A percentile compares a stretch with the other conserved stretches of the same genome.
phyloP scores from a whole-genome alignment of 768 basidiomycete genomes.

The Mycena crocata region DNA sequence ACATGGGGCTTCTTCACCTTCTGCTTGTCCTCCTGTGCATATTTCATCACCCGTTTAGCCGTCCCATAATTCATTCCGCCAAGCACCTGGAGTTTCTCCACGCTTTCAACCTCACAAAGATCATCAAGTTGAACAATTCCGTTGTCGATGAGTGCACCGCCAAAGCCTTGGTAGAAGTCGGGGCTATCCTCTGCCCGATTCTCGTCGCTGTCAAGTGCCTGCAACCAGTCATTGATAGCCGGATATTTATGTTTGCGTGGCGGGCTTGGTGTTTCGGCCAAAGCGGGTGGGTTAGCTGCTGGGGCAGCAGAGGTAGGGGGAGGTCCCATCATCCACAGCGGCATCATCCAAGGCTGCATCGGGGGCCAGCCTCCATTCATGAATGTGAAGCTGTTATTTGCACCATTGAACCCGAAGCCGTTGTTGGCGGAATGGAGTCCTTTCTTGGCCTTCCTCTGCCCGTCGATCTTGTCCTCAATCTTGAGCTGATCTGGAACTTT shows the following conservation, averaged over 20 bases:
- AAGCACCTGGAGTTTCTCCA: neutral
- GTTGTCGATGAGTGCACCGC: neutral
- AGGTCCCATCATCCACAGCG: no score
- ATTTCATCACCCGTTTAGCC: slow-evolving; percentile 11
- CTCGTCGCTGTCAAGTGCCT: neutral
- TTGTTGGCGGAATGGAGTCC: no score
- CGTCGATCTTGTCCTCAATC: no score
- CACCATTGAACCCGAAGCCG: no score
- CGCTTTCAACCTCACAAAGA: neutral
- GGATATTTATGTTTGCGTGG: neutral
- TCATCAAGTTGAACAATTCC: neutral
- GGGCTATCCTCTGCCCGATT: neutral
- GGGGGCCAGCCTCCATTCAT: no score
- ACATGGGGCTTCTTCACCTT: neutral
- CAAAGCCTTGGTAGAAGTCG: no score
- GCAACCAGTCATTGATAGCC: neutral
- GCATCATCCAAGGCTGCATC: no score
- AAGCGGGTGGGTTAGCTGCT: no score
- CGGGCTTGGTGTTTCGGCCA: neutral
- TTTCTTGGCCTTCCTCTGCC: no score
- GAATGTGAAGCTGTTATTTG: no score
- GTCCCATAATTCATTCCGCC: slow-evolving; percentile 2
- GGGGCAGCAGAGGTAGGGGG: no score
- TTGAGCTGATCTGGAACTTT: no score
- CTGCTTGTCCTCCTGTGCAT: slow-evolving; percentile 3